Base-by-base conservation (phyloP, 2,329 filamentous ascomycete genomes). In the Dothistroma septosporum region DNA sequence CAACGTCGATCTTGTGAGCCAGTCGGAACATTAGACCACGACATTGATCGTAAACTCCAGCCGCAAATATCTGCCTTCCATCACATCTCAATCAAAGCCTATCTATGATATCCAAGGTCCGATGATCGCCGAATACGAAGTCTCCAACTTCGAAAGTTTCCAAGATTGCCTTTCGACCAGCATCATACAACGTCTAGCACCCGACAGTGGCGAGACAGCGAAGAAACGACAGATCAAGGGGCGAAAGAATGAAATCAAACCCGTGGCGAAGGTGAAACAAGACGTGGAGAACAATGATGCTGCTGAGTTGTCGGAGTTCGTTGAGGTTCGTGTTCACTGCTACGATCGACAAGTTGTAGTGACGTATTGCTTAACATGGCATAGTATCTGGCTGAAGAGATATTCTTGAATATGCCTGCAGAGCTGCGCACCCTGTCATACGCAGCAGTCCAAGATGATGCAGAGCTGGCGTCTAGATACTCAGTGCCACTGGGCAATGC, bases 241-340 rank as follows among this genome's bases (percentile, higher is more conserved):
- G 2, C 66, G 74, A n/a, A 75, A 75, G 66, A 75, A 72, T 65
- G 72, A 72, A 57, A 76, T 76, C 62, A 77, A 75, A 60, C 70
- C 73, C 9, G 69, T 72, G 10, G 52, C 31, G 52, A 61, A 47
- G 19, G 19, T 22, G 28, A 3, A 53, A 11, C 11, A n/a, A 11
- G 64, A 63, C 16, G 58, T 64, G 41, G 64, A 59, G 11, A 65
- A 64, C 10, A 70, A 75, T 19, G 78, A 84, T 66, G 84, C 83
- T 5, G 87, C 88, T 66, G 90, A 92, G 58, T 76, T 94, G 22
- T 84, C 85, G 28, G 91, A 95, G 0, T 95, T 95, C 75, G 86
- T 90, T 57, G 87, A 92, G 68, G 83, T 85, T 35, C 11, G 64
- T 52, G 14, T 33, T 12, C n/a, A 12, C 19, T 22, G 8, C 22